Evolutionary conservation across 768 basidiomycete species (phyloP).

Genomic region (Tylopilus plumbeoviolaceoides): DNA sequence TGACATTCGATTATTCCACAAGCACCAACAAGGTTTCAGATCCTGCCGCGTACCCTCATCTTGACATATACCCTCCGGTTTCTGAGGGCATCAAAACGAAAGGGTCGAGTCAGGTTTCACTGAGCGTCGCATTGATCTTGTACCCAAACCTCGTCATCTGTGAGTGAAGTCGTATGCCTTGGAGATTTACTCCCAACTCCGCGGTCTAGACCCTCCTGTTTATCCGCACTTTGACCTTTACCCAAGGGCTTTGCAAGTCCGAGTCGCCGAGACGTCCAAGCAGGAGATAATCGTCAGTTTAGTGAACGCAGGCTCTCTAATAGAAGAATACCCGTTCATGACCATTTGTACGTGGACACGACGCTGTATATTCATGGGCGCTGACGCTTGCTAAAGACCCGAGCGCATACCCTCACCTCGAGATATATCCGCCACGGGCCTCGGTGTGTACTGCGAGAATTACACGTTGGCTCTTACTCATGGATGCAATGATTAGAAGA

Average conservation of each 20-base stretch:
- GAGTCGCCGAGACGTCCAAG: conserved; percentile 41
- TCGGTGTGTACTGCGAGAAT: conserved; percentile 6
- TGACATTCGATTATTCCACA: not conserved
- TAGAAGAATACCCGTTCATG: conserved; percentile 23
- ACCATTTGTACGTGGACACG: conserved; percentile 24
- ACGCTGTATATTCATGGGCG: not conserved
- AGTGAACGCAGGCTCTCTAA: conserved; percentile 4
- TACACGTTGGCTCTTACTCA: not conserved
- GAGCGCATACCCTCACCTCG: conserved; percentile 37
- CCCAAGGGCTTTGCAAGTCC: conserved; percentile 27
- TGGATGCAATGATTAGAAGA: conserved; percentile 4
- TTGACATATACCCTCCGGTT: conserved; percentile 37
- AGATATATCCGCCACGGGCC: conserved; percentile 34
- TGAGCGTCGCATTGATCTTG: not conserved
- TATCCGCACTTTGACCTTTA: conserved; percentile 43
- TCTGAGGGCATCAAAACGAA: not conserved
- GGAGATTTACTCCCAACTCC: not conserved
- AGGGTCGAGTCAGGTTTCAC: not conserved
- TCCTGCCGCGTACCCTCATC: conserved; percentile 38
- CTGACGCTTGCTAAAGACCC: conserved; percentile 35
- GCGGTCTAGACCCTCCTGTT: conserved; percentile 32
- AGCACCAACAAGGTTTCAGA: conserved; percentile 26
- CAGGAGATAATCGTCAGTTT: conserved; percentile 31
- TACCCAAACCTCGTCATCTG: conserved; percentile 19
- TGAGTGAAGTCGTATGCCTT: conserved; percentile 1